Evolutionary conservation across 2,329 filamentous ascomycete species (phyloP).

Genomic region (Talaromyces sp.): DNA sequence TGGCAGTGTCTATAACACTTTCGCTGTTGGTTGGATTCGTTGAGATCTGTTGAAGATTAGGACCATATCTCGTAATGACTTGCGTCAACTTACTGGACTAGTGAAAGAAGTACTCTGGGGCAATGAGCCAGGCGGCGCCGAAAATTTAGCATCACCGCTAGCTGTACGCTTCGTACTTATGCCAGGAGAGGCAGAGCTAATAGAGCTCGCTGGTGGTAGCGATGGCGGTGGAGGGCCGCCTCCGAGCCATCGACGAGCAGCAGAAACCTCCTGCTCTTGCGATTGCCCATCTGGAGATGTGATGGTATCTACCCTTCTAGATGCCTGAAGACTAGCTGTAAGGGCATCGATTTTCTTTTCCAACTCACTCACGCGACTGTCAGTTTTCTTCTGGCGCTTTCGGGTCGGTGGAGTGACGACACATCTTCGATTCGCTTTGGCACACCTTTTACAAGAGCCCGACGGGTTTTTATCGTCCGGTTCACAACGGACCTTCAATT

Average conservation of each 20-base stretch:
- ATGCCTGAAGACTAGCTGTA: slow-evolving; percentile 71
- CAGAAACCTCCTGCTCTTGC: slow-evolving; percentile 38
- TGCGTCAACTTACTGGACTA: background rate
- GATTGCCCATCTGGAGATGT: slow-evolving; percentile 19
- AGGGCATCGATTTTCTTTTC: slow-evolving; percentile 90
- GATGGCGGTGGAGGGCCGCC: slow-evolving; percentile 16
- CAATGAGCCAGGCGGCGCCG: slow-evolving; percentile 11
- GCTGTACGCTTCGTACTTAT: slow-evolving; percentile 33
- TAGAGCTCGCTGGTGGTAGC: background rate
- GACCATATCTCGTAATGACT: background rate
- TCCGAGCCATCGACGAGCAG: slow-evolving; percentile 34
- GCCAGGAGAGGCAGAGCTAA: slow-evolving; percentile 8
- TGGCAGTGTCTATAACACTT: slow-evolving; percentile 18
- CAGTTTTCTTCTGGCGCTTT: slow-evolving; percentile 88
- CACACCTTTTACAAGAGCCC: slow-evolving; percentile 70
- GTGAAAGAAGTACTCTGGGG: slow-evolving; percentile 4
- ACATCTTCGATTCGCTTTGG: slow-evolving; percentile 74
- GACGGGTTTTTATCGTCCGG: slow-evolving; percentile 62
- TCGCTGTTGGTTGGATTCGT: background rate
- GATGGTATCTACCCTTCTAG: slow-evolving; percentile 28
- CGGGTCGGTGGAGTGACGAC: slow-evolving; percentile 70
- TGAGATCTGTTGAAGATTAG: background rate
- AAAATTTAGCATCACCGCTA: slow-evolving; percentile 30
- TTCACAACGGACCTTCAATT: slow-evolving; percentile 81
- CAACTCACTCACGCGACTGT: slow-evolving; percentile 81